Base-by-base conservation (phyloP, 148 eudicot species). In the Cornus kousa region DNA sequence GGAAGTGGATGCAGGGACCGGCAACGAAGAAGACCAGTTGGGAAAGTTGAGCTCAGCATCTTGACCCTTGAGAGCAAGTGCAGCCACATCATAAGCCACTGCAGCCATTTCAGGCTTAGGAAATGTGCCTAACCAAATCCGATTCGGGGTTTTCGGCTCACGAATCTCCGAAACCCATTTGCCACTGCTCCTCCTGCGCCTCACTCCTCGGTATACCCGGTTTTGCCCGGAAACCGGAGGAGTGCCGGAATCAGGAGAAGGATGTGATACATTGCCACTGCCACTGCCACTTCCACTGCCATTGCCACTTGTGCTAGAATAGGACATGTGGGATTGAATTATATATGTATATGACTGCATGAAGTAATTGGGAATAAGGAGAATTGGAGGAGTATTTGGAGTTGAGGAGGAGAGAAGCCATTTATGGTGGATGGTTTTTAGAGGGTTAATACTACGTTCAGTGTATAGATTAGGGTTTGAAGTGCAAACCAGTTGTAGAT, bases 111-210 rank as follows among this genome's bases (percentile, higher is more conserved):
- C 97, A 0, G 90, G 88, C 0, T 90, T 90, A 19, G 93, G 84
- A 79, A 87, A 92, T 19, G 97, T 84, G 8, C 97, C 97, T 24
- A 92, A 86, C 97, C 97, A 92, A 2, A 92, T 92, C 24, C 97
- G 76, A 75, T 89, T 90, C 2, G 93, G 93, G 9, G 89, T 83
- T 74, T 73, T 79, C 0, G 97, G 97, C 83, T 92, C 97, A 0
- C 97, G 91, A 50, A 92, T 92, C 32, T 92, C 97, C 1, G 97
- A 92, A 3, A 90, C 97, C 97, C 97, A 92, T 48, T 90, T 92
- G 8, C 91, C 93, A 7, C 89, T 89, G 22, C 80, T 81, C 76
- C 87, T 90, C 68, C 97, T 80, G 3, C 81, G 85, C 81, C 97
- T 82, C 13, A 92, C 92, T 0, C 97, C 97, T 2, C 86, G 86